A percentile compares a stretch with the other conserved stretches of the same genome.
These are phyloP conservation scores for Globisporangium lucens DNA, from an alignment of 352 stramenopile species.

Conservation along the genomic window DNA sequence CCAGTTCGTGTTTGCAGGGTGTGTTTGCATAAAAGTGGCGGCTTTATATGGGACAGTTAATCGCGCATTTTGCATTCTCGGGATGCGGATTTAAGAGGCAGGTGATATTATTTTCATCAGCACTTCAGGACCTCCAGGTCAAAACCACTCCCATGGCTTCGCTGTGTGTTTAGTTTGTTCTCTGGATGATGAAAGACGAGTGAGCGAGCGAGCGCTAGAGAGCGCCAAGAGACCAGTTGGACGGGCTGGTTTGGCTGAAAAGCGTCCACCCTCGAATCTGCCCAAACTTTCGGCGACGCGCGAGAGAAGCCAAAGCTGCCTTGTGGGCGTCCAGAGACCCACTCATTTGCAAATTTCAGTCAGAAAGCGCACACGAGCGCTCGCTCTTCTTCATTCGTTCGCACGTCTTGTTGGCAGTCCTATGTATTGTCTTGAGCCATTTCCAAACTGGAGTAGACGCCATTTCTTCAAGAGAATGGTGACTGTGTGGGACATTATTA, in stretches of 20 bases:
- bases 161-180: background rate
- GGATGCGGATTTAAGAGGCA: background rate
- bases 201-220: background rate
- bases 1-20: background rate
- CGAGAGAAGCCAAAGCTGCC: background rate
- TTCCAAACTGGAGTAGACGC: background rate
- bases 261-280: background rate
- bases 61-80: background rate
- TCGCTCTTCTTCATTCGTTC: background rate
- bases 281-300: background rate
- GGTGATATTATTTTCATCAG: too few relatives aligned
- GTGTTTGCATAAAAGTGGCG: background rate
- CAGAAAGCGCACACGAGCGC: background rate
- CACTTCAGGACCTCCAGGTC: too few relatives aligned
- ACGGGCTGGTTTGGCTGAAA: background rate
- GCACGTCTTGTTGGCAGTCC: background rate
- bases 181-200: background rate
- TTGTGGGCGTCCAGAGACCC: background rate
- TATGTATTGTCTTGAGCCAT: background rate
- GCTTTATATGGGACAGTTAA: background rate
- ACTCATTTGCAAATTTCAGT: background rate
- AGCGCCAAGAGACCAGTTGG: background rate
- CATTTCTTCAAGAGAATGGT: background rate
- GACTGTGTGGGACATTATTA: background rate
- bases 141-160: background rate